Evolutionary conservation across 2,329 filamentous ascomycete species (phyloP).

Genomic region (Daldinia sp.): DNA sequence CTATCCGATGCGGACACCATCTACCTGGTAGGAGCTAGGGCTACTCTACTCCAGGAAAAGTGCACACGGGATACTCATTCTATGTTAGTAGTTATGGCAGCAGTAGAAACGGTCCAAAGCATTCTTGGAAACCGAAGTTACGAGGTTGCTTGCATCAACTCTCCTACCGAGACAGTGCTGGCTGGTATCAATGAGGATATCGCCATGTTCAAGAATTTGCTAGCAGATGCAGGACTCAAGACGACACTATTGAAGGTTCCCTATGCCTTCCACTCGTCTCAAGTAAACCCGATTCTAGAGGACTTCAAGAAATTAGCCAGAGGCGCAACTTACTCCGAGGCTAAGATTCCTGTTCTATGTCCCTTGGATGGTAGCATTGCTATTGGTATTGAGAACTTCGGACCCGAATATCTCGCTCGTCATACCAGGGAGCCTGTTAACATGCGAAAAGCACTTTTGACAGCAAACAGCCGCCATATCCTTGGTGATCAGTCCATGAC

Average conservation of each 20-base stretch:
- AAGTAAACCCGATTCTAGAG: slow-evolving; percentile 63
- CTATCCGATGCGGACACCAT: slow-evolving; percentile 67
- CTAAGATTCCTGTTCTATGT: slow-evolving; percentile 31
- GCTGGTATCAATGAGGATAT: slow-evolving; percentile 61
- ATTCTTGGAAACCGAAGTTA: slow-evolving; percentile 44
- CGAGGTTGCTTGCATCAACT: slow-evolving; percentile 69
- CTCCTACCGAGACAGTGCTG: slow-evolving; percentile 67
- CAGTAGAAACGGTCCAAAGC: slow-evolving; percentile 48
- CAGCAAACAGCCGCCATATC: slow-evolving; percentile 11
- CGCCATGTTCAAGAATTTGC: slow-evolving; percentile 46
- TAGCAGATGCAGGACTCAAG: neutral
- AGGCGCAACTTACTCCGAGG: slow-evolving; percentile 51
- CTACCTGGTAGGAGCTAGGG: slow-evolving; percentile 65
- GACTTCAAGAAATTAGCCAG: slow-evolving; percentile 61
- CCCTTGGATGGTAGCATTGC: slow-evolving; percentile 3
- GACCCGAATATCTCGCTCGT: slow-evolving; percentile 24
- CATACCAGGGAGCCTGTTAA: slow-evolving; percentile 36
- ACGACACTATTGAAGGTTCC: slow-evolving; percentile 53
- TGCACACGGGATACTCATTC: slow-evolving; percentile 64
- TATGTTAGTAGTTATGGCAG: slow-evolving; percentile 66
- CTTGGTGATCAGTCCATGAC: slow-evolving; percentile 38
- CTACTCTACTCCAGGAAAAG: slow-evolving; percentile 60
- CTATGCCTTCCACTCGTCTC: slow-evolving; percentile 63
- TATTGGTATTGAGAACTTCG: slow-evolving; percentile 23
- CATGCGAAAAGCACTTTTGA: slow-evolving; percentile 24